Conservation (phyloP, 2,329 filamentous ascomycete species). For the Thermomyces lanuginosus region DNA sequence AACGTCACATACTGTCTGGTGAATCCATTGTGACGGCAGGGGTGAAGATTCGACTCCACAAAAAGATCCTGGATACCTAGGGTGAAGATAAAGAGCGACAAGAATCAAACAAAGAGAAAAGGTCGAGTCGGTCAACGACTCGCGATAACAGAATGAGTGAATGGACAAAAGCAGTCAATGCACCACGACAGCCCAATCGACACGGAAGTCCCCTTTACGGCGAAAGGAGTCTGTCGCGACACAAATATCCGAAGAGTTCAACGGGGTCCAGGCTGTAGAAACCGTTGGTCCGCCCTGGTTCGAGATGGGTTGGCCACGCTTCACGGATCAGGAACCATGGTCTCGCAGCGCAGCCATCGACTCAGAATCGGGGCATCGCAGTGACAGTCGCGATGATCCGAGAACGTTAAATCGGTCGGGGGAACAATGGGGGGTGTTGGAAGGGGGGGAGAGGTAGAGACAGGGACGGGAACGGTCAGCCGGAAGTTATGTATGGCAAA, state of each 20-base stretch:
- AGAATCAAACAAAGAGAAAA: conserved; percentile 4
- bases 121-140: conserved; percentile 17
- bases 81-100: conserved; percentile 7
- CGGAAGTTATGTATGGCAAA: too few species aligned
- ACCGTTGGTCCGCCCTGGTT: too few species aligned
- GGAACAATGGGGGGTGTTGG: neutral
- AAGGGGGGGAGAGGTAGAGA: neutral
- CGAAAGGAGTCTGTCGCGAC: neutral
- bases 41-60: conserved; percentile 2
- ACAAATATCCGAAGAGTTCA: neutral
- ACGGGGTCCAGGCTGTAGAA: conserved; percentile 1
- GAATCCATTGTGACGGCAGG: conserved; percentile 14
- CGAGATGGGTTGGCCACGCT: too few species aligned
- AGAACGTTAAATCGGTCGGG: too few species aligned
- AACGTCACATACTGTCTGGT: conserved; percentile 10
- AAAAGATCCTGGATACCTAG: conserved; percentile 1
- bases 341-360: too few species aligned
- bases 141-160: conserved; percentile 7
- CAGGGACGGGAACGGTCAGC: too few species aligned
- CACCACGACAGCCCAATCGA: neutral
- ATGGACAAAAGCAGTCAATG: too few species aligned
- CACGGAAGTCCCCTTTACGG: conserved; percentile 2
- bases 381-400: too few species aligned
- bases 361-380: too few species aligned
- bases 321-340: too few species aligned